Evolutionary conservation across 2,329 filamentous ascomycete genomes (phyloP), one percentile per base, ranked within the genome.

Genomic region (Phaeosphaeriaceae sp.): DNA sequence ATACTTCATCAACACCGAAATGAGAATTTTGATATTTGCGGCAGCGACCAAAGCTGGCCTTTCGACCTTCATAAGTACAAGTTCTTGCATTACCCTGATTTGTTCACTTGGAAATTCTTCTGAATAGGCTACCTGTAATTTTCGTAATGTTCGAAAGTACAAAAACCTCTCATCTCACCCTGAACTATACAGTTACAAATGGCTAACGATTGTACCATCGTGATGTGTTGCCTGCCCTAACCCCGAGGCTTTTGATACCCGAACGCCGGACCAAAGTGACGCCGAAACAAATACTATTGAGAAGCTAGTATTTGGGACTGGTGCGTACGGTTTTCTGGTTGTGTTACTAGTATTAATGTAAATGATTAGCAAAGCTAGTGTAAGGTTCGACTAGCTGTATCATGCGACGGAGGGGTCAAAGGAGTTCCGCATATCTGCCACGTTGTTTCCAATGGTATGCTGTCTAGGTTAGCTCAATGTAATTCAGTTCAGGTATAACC

Each of bases 351-450:
- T 96, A 74, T 78, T 97, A 65, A 92, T 89, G 67, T 84, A 90
- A 35, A 88, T 95, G 81, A 82, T 96, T 64, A 91, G 91, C 68
- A 96, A 93, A 81, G 92, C 91, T 4, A 88, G 89, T 56, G 81
- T 96, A 71, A 80, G 86, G 67, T 80, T 97, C 62, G 86, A 96
- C 73, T 97, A 92, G 92, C 84, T 85, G 71, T 93, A 97, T 75
- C 85, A 90, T 70, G 76, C 90, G 15, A 97, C 93, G 9, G 84
- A 87, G 0, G 68, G 80, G 47, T 95, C 90, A 0, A 93, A 97
- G 77, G 87, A 95, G 75, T 97, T 97, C 75, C 92, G 95, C 79
- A 92, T 97, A 58, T 97, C 97, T 78, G 93, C 93, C 33, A 96
- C 91, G 21, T 95, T 97, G 61, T 97, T 97, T 82, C 93, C 93